Evolutionary conservation across 805 yeast species (phyloP), one percentile per base, ranked within the genome.

Genomic region (Alloascoidea hylecoeti): DNA sequence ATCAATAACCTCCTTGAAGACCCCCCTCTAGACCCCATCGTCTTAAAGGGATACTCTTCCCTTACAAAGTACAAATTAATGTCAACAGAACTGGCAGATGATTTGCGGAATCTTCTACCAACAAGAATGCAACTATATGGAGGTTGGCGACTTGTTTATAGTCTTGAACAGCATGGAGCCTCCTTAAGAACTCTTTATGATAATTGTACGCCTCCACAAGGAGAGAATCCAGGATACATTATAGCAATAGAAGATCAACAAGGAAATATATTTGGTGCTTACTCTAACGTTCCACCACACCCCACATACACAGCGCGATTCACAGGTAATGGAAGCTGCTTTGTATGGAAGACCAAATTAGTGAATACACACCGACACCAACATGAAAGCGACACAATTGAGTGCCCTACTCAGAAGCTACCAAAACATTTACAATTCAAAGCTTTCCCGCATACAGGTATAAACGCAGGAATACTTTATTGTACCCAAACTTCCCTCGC

Each of bases 271-370:
- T 86, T 88, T 60, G 96, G 96, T 0, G 78, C 84, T 12, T 88
- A 73, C 53, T 46, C 76, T 36, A 85, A 85, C 53, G 95, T 83
- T 46, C 64, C 70, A 39, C 66, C 82, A 41, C 75, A 70, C 41
- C 79, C 86, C 1, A 70, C 77, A 41, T 94, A 83, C 37, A 70
- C 71, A 36, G 73, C 72, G 48, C 66, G 83, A 41, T 89, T 77
- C 58, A 81, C 78, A 48, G 98, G 98, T 1, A 88, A 88, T 57
- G 96, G 96, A 1, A 96, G 89, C 55, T 86, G 97, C 51, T 88
- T 92, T 49, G 63, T 89, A 16, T 89, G 96, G 95, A 81, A 78
- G 45, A 50, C 70, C n/a, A 16, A 15, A 32, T 16, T 5, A 15
- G 5, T 15, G 27, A 6, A 30, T 13, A 33, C 18, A 13, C 5